phyloP scores from a whole-genome alignment of 1,284 basidiomycete genomes.

The Trichosporon sp. region DNA sequence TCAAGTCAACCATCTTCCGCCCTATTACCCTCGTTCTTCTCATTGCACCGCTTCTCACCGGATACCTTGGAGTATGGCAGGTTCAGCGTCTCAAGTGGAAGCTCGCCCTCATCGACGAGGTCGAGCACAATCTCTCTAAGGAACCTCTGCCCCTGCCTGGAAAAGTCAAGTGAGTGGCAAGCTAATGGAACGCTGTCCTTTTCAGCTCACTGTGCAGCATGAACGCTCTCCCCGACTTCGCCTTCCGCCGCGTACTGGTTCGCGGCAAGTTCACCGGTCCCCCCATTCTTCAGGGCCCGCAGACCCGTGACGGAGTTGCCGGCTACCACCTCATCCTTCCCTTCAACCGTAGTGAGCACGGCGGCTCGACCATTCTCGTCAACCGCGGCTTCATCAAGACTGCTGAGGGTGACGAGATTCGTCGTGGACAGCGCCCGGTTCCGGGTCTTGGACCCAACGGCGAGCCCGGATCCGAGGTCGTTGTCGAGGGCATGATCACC shows the following conservation, averaged over 20 bases:
- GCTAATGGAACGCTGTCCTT: background rate
- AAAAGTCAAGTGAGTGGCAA: conserved; percentile 75
- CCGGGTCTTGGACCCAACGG: conserved; percentile 39
- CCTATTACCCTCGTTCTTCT: conserved; percentile 79
- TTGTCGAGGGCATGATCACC: conserved; percentile 64
- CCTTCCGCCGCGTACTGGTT: conserved; percentile 79
- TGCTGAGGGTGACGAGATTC: conserved; percentile 49
- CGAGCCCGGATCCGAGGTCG: conserved; percentile 41
- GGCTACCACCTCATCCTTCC: conserved; percentile 47
- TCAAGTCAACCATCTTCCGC: conserved; percentile 35
- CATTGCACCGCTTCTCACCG: conserved; percentile 85
- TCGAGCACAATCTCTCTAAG: conserved; percentile 84
- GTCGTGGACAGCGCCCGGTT: conserved; percentile 60
- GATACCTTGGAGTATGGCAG: conserved; percentile 94
- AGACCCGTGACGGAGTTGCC: conserved; percentile 80
- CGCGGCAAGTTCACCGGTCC: conserved; percentile 75
- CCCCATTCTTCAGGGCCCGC: conserved; percentile 81
- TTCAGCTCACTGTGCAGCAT: conserved; percentile 19
- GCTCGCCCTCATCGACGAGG: conserved; percentile 85
- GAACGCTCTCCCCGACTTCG: conserved; percentile 75
- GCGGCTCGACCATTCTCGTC: conserved; percentile 66
- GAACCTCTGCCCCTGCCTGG: conserved; percentile 78
- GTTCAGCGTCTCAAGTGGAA: conserved; percentile 91
- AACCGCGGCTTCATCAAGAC: conserved; percentile 84
- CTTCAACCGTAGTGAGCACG: conserved; percentile 34